Evolutionary conservation across 1,139 yeast species (phyloP).

Genomic region (Pneumocystis sp.): DNA sequence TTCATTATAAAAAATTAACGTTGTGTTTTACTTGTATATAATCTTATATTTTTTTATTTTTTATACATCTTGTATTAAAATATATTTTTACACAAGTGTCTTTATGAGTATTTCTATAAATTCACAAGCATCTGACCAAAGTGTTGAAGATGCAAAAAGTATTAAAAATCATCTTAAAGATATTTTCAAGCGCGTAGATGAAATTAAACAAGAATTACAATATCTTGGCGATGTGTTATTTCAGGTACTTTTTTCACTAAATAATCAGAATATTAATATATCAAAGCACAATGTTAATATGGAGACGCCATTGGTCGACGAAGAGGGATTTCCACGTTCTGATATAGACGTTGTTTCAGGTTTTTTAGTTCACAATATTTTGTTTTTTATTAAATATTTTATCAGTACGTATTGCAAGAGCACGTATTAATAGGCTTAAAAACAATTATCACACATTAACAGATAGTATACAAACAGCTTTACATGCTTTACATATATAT

Average conservation of each 20-base stretch:
- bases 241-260: not conserved
- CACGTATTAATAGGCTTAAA: constrained; percentile 47
- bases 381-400: not conserved
- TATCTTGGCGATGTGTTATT: not conserved
- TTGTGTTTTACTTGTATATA: not conserved
- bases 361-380: not conserved
- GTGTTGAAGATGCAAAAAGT: not conserved
- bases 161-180: not conserved
- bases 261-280: not conserved
- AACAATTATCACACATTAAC: constrained; percentile 50
- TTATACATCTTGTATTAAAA: not conserved
- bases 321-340: constrained; percentile 71
- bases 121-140: not conserved
- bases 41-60: not conserved
- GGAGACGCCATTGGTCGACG: constrained; percentile 47
- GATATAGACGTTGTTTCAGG: constrained; percentile 62
- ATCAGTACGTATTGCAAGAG: constrained; percentile 40
- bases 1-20: not conserved
- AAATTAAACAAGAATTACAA: not conserved
- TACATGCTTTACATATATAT: constrained; percentile 31
- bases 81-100: not conserved
- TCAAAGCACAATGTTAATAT: constrained; percentile 35
- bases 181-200: not conserved
- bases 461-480: constrained; percentile 32
- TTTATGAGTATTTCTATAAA: not conserved